These are phyloP conservation scores for Cocos nucifera DNA, from an alignment of 176 grass and related monocot genomes.

Conservation along the genomic window DNA sequence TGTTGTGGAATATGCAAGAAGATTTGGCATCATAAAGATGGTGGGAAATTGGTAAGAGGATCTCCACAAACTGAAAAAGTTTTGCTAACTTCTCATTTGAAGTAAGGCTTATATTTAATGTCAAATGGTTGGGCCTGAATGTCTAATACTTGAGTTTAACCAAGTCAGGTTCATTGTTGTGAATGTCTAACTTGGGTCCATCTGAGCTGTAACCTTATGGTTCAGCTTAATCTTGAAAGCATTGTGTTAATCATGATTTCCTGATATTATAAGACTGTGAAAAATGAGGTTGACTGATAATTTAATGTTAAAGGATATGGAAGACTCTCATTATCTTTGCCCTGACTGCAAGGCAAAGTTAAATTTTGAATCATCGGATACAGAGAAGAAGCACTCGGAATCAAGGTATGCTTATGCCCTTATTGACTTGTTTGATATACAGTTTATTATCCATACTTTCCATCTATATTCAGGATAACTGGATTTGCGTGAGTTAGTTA, in stretches of 20 bases:
- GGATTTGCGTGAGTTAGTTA: no score
- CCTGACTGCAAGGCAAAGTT: constrained; percentile 46
- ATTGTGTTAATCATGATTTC: background rate
- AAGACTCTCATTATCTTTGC: constrained; percentile 58
- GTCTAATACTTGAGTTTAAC: background rate
- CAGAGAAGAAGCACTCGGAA: constrained; percentile 43
- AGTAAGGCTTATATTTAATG: background rate
- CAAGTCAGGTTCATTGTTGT: constrained; percentile 59
- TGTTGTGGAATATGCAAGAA: constrained; percentile 90
- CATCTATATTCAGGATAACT: no score
- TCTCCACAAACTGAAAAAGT: background rate
- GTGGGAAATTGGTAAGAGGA: constrained; percentile 66
- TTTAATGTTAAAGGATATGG: constrained; percentile 44
- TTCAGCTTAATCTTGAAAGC: constrained; percentile 15
- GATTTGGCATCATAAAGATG: constrained; percentile 41
- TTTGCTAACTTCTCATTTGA: constrained; percentile 5
- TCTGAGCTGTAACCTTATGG: constrained; percentile 47
- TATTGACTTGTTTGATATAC: constrained; percentile 7
- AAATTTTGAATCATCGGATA: constrained; percentile 20
- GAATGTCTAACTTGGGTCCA: constrained; percentile 75
- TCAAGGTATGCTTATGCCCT: constrained; percentile 43
- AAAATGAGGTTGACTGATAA: constrained; percentile 29
- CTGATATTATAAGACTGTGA: background rate
- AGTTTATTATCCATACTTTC: no score
- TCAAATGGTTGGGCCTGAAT: no score